Conservation (phyloP, 805 yeast genomes). For the Clavispora asparagi region DNA sequence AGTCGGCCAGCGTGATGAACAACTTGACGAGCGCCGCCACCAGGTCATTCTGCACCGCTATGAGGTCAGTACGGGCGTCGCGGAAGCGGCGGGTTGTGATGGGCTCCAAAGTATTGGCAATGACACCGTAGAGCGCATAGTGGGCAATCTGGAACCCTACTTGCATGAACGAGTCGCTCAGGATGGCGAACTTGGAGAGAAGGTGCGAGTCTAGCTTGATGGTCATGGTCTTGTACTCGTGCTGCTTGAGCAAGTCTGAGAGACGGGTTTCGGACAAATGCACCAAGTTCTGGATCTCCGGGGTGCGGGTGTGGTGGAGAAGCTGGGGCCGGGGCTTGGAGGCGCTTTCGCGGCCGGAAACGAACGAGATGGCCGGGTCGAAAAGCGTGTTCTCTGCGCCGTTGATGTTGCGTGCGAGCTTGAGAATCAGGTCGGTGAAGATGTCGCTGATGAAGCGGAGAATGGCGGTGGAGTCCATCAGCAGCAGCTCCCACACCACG, state of each 20-base stretch:
- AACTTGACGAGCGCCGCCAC: constrained; percentile 51
- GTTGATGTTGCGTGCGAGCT: constrained; percentile 53
- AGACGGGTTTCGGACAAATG: constrained; percentile 55
- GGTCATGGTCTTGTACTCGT: constrained; percentile 43
- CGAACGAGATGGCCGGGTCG: constrained; percentile 32
- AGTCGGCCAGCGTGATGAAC: constrained; percentile 53
- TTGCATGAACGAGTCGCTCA: constrained; percentile 50
- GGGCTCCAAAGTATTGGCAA: constrained; percentile 48
- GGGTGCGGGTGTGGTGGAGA: constrained; percentile 35
- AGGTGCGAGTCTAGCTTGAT: constrained; percentile 34
- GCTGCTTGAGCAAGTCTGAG: constrained; percentile 54
- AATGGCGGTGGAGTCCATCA: constrained; percentile 56
- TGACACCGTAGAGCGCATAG: constrained; percentile 50
- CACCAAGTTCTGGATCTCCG: constrained; percentile 43
- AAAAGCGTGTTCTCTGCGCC: constrained; percentile 51
- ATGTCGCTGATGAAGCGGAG: constrained; percentile 53
- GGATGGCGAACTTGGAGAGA: constrained; percentile 34
- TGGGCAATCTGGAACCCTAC: constrained; percentile 48
- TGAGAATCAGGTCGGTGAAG: constrained; percentile 52
- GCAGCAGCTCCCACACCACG: constrained; percentile 53
- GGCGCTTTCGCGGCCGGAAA: constrained; percentile 31
- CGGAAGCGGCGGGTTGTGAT: constrained; percentile 63
- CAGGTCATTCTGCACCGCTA: constrained; percentile 57
- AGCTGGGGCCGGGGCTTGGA: constrained; percentile 30
- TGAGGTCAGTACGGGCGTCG: constrained; percentile 65